Conservation (phyloP, 1,284 basidiomycete species). For the Melampsora occidentalis region DNA sequence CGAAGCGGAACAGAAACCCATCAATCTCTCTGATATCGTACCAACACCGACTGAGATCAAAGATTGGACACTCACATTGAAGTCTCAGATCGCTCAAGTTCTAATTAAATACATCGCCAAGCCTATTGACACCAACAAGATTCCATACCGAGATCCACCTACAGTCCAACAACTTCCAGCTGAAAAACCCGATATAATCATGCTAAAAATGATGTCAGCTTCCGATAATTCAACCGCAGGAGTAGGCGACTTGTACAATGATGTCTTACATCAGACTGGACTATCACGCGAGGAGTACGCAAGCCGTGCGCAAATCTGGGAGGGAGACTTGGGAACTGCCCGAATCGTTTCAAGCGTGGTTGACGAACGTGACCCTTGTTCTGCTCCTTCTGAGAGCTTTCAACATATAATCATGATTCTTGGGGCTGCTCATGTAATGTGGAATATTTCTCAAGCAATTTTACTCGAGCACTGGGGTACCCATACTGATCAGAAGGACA, state of each 20-base stretch:
- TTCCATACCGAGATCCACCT: not conserved
- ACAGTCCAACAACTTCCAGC: not conserved
- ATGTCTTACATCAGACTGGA: not conserved
- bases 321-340: slow-evolving; percentile 17
- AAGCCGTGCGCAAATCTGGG: not conserved
- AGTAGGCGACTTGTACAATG: not conserved
- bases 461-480: too few relatives aligned
- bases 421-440: too few relatives aligned
- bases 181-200: too few relatives aligned
- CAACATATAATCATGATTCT: too few relatives aligned
- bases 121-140: not conserved
- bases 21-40: not conserved
- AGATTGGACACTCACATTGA: not conserved
- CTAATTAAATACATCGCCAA: not conserved
- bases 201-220: slow-evolving; percentile 18
- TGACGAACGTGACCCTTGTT: not conserved
- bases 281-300: not conserved
- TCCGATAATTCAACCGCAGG: slow-evolving; percentile 12
- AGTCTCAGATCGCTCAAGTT: not conserved
- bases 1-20: not conserved
- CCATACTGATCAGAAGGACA: too few relatives aligned
- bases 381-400: too few relatives aligned
- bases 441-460: too few relatives aligned
- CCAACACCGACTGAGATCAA: not conserved
- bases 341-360: not conserved